Percentiles rank a stretch among this genome's conserved stretches.
These are phyloP conservation scores for Pecoramyces ruminantium DNA, from an alignment of 192 early-diverging fungal genomes.

Conservation along the genomic window DNA sequence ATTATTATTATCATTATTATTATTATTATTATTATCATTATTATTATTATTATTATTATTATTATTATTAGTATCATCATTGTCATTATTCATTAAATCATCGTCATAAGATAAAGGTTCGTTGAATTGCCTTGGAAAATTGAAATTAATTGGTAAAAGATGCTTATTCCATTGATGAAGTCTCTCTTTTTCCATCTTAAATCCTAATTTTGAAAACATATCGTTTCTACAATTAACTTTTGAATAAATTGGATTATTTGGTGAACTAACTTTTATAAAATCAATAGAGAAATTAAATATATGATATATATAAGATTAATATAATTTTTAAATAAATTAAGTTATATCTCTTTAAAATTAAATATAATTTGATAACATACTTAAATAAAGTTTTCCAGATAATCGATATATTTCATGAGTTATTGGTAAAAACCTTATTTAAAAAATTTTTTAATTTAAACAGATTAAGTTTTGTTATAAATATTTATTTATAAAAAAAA, in stretches of 20 bases:
- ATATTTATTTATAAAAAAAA: too few species aligned
- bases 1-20: too few species aligned
- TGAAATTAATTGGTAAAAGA: neutral
- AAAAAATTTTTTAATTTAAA: too few species aligned
- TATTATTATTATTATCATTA: too few species aligned
- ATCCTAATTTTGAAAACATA: neutral
- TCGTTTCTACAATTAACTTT: neutral
- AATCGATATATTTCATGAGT: neutral
- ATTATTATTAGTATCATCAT: too few species aligned
- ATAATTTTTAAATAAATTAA: neutral
- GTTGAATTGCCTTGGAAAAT: neutral
- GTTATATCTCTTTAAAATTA: too few species aligned
- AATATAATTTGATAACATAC: neutral
- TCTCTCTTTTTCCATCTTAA: neutral
- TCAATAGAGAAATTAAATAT: too few species aligned
- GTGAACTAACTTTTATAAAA: neutral
- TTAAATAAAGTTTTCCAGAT: neutral
- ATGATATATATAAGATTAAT: neutral
- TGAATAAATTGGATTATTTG: neutral
- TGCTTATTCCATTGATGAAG: neutral
- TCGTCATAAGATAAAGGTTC: too few species aligned
- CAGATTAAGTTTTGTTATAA: too few species aligned
- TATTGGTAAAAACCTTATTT: neutral
- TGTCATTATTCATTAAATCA: too few species aligned
- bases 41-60: too few species aligned